Base-by-base conservation (phyloP, 2,329 filamentous ascomycete species). In the Alternaria solani region DNA sequence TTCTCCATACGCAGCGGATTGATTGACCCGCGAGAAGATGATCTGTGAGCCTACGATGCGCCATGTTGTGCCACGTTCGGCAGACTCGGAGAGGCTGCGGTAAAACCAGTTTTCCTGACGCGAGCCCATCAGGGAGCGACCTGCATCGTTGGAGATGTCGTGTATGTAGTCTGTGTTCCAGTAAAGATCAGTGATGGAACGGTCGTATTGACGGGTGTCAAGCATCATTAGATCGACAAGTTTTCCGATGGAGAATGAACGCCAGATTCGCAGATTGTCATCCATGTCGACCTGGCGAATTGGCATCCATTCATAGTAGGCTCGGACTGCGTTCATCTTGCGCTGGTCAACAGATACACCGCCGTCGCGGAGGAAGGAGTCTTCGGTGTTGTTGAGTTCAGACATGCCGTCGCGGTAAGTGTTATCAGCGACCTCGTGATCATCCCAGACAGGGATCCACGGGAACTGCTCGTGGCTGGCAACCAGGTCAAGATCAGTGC, bases 11-110 rank as follows among this genome's bases (percentile, higher is more conserved):
- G 78, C 76, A 1, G 81, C 70, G 2, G 80, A 82, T 61, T 82
- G 77, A 67, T 86, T 85, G 25, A 89, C 75, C 7, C 83, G 82
- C 7, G 86, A 87, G 77, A 92, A 91, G 49, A 92, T 79, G 42
- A 90, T 87, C 74, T 92, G 90, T 26, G 88, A 90, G 9, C 90
- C 90, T 43, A 93, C 84, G 18, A 93, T 75, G 41, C 90, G 83
- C 91, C 91, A 93, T 1, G 85, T 83, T 0, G 90, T 88, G 25
- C 87, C 88, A n/a, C 90, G 85, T 16, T 85, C 69, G n/a, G 85
- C 81, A 1, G 88, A 89, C 49, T 84, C 75, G 5, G 82, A 82
- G 7, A 91, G 79, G 42, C 83, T 79, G 46, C 69, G 69, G 66
- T 78, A 78, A 63, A 79, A 78, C 91, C 91, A 93, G 67, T 87